These are phyloP conservation scores for Talaromyces borbonicus DNA, from an alignment of 495 filamentous ascomycete genomes.

Conservation along the genomic window DNA sequence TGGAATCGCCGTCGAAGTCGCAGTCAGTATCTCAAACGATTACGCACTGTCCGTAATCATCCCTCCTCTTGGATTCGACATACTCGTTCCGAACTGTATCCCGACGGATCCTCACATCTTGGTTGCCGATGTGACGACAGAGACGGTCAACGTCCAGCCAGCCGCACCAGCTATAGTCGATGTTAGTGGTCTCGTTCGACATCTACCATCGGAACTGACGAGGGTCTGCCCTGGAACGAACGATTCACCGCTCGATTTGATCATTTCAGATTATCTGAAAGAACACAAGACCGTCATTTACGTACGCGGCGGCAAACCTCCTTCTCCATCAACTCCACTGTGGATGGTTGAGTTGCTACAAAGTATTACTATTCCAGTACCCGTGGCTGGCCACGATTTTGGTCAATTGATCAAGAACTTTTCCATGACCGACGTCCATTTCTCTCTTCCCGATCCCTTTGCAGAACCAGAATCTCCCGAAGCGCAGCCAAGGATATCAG, in stretches of 20 bases:
- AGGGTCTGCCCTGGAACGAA: constrained; percentile 60
- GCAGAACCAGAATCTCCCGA: constrained; percentile 68
- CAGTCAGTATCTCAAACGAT: constrained; percentile 55
- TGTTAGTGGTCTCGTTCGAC: constrained; percentile 55
- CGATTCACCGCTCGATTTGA: constrained; percentile 74
- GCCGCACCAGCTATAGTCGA: constrained; percentile 54
- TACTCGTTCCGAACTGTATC: constrained; percentile 70
- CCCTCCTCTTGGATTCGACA: constrained; percentile 71
- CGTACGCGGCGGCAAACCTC: constrained; percentile 62
- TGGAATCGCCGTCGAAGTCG: constrained; percentile 69
- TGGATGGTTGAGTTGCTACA: constrained; percentile 77
- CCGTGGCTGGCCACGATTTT: constrained; percentile 70
- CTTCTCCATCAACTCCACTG: constrained; percentile 53
- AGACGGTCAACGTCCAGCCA: constrained; percentile 52
- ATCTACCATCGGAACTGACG: constrained; percentile 62
- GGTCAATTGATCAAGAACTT: constrained; percentile 80
- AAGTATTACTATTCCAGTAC: constrained; percentile 73
- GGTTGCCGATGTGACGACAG: constrained; percentile 68
- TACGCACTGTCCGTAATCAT: constrained; percentile 66
- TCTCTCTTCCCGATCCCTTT: constrained; percentile 67
- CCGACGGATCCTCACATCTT: constrained; percentile 51
- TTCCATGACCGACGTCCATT: constrained; percentile 70
- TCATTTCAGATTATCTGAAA: constrained; percentile 73
- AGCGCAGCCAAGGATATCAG: constrained; percentile 67
- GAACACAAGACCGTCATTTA: constrained; percentile 69